Conservation (phyloP, 352 stramenopile species). For the Globisporangium iwayamae region DNA sequence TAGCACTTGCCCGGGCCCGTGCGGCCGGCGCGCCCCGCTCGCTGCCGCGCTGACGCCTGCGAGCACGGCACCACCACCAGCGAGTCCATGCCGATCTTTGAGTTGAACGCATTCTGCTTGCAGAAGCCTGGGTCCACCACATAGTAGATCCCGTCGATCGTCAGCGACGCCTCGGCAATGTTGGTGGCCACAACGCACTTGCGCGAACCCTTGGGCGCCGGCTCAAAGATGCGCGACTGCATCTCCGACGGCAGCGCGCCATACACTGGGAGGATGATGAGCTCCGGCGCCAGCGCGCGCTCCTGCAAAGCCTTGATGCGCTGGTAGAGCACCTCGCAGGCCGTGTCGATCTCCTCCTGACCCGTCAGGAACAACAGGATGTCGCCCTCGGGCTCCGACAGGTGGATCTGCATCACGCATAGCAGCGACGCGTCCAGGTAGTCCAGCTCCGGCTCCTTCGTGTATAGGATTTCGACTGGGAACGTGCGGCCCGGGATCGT, state of each 20-base stretch:
- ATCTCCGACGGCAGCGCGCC: conserved; percentile 97
- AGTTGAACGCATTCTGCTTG: conserved; percentile 99
- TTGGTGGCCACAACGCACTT: conserved; percentile 99
- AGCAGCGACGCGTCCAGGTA: conserved; percentile 98
- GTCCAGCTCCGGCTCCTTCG: conserved; percentile 97
- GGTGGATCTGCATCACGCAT: conserved; percentile 99
- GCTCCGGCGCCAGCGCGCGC: conserved; percentile 91
- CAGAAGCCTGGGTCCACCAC: conserved; percentile 94
- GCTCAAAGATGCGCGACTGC: conserved; percentile 99
- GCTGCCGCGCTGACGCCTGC: conserved; percentile 96
- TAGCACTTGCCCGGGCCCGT: conserved; percentile 99
- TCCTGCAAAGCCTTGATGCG: conserved; percentile 96
- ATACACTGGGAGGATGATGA: conserved; percentile 99
- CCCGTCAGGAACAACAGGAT: conserved; percentile 99
- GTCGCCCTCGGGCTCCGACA: conserved; percentile 97
- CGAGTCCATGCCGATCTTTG: conserved; percentile 99
- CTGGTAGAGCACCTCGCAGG: conserved; percentile 96
- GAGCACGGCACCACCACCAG: conserved; percentile 99
- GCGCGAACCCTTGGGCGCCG: conserved; percentile 90
- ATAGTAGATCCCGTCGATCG: conserved; percentile 98
- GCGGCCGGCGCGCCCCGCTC: conserved; percentile 95
- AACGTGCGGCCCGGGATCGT: conserved; percentile 98
- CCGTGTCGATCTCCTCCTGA: conserved; percentile 99
- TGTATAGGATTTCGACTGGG: conserved; percentile 98
- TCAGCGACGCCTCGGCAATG: conserved; percentile 99